A percentile compares a stretch with the other conserved stretches of the same genome.
phyloP scores from a whole-genome alignment of 2,329 filamentous ascomycete species.

The Aspergillus sp. region DNA sequence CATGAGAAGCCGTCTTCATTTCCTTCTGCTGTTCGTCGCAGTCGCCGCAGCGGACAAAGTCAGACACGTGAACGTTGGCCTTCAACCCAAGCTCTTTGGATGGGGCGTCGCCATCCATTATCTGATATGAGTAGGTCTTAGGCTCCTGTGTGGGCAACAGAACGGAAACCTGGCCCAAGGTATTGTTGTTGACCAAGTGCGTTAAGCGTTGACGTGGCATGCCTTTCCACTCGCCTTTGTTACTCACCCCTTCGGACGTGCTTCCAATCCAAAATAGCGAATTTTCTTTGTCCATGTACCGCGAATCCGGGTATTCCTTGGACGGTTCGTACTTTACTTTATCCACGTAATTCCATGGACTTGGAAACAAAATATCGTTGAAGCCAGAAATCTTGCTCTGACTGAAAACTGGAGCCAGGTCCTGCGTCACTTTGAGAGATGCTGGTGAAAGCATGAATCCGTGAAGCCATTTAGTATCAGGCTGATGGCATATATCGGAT shows the following conservation, averaged over 20 bases:
- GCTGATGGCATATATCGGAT: constrained; percentile 65
- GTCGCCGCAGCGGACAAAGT: constrained; percentile 51
- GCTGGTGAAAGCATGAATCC: constrained; percentile 63
- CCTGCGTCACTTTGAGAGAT: constrained; percentile 52
- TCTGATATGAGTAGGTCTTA: constrained; percentile 48
- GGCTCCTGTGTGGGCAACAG: constrained; percentile 44
- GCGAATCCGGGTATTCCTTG: constrained; percentile 42
- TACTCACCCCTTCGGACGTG: constrained; percentile 49
- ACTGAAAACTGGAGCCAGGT: constrained; percentile 67
- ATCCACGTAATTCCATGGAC: constrained; percentile 54
- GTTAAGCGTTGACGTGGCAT: constrained; percentile 64
- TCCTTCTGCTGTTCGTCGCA: constrained; percentile 48
- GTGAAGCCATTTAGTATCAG: constrained; percentile 65
- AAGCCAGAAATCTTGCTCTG: constrained; percentile 64
- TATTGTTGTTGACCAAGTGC: constrained; percentile 58
- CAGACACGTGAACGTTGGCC: constrained; percentile 51
- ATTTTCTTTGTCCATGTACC: constrained; percentile 56
- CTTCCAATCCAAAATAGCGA: constrained; percentile 68
- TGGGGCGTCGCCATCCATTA: constrained; percentile 35
- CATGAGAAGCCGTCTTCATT: constrained; percentile 39
- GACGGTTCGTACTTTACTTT: constrained; percentile 48
- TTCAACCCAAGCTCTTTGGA: constrained; percentile 46
- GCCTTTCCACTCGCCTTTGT: constrained; percentile 52
- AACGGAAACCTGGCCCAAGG: constrained; percentile 43
- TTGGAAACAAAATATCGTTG: constrained; percentile 67